These are phyloP conservation scores for Podospora pseudocomata DNA, from an alignment of 495 filamentous ascomycete genomes.

Conservation along the genomic window DNA sequence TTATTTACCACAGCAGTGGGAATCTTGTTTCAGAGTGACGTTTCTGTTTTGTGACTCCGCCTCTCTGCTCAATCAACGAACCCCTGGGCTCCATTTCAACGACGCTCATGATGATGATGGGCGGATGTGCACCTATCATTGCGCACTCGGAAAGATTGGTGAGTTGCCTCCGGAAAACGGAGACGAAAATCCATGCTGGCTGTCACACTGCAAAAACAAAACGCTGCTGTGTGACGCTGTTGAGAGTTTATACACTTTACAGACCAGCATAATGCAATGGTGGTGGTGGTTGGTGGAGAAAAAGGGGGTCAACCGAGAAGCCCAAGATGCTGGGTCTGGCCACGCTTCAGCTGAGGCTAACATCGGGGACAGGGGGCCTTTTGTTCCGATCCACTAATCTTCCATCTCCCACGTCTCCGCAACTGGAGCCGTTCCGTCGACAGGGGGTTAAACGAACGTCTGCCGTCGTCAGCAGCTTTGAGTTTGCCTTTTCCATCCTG, in stretches of 20 bases:
- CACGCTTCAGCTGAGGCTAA: not conserved
- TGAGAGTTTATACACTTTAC: not conserved
- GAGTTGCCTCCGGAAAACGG: not conserved
- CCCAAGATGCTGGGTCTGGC: not conserved
- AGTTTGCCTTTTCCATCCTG: not conserved
- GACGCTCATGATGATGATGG: not conserved
- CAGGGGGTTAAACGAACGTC: not conserved
- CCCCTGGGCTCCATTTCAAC: not conserved
- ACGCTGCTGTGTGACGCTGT: not conserved
- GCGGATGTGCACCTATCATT: not conserved
- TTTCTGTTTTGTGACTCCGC: not conserved
- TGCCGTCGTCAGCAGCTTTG: not conserved
- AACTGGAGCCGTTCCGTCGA: not conserved
- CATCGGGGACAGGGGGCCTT: not conserved
- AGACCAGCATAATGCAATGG: not conserved
- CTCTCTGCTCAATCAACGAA: not conserved
- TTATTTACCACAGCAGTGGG: not conserved
- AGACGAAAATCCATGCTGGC: not conserved
- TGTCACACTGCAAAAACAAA: not conserved
- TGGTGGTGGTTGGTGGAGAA: conserved; percentile 4
- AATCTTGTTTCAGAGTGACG: not conserved
- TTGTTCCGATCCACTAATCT: not conserved
- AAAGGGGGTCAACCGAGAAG: not conserved
- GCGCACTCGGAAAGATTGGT: not conserved
- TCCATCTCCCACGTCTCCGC: not conserved